phyloP scores from a whole-genome alignment of 768 basidiomycete genomes.

The Artomyces pyxidatus region DNA sequence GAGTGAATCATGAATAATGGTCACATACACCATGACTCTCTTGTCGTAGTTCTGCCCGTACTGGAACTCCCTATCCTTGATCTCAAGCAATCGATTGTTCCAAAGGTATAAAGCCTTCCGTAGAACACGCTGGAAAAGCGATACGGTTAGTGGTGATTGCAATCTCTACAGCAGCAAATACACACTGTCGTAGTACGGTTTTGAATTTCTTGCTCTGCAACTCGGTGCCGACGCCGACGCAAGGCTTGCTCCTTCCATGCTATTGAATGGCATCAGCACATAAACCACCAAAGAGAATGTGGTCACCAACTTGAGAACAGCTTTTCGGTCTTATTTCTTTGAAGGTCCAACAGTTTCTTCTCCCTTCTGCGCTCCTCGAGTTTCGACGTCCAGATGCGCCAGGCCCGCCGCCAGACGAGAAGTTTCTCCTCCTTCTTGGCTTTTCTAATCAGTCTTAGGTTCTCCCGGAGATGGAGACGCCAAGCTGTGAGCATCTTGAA shows the following conservation, averaged over 20 bases:
- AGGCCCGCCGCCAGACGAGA: constrained; percentile 39
- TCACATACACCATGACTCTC: constrained; percentile 29
- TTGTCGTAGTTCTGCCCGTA: constrained; percentile 40
- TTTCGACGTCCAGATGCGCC: constrained; percentile 40
- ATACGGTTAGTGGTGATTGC: background rate
- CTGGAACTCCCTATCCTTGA: constrained; percentile 69
- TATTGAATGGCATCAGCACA: too few species aligned
- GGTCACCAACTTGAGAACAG: too few species aligned
- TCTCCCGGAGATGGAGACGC: constrained; percentile 45
- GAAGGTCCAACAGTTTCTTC: constrained; percentile 35
- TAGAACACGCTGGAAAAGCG: constrained; percentile 39
- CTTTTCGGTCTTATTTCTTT: constrained; percentile 29
- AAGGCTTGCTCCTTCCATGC: constrained; percentile 12
- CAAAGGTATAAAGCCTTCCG: constrained; percentile 43
- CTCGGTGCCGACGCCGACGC: constrained; percentile 11
- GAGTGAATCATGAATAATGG: background rate
- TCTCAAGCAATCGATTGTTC: constrained; percentile 66
- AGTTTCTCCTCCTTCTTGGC: constrained; percentile 47
- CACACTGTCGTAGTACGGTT: constrained; percentile 3
- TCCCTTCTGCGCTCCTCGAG: constrained; percentile 37
- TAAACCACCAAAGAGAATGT: too few species aligned
- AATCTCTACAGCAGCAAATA: background rate
- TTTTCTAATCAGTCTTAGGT: constrained; percentile 41
- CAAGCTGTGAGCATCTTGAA: constrained; percentile 41
- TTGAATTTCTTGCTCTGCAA: constrained; percentile 11